Percentiles rank a stretch among this genome's conserved stretches.
Evolutionary conservation across 106 monocot species (phyloP).

Genomic region (Amphibolis antarctica): DNA sequence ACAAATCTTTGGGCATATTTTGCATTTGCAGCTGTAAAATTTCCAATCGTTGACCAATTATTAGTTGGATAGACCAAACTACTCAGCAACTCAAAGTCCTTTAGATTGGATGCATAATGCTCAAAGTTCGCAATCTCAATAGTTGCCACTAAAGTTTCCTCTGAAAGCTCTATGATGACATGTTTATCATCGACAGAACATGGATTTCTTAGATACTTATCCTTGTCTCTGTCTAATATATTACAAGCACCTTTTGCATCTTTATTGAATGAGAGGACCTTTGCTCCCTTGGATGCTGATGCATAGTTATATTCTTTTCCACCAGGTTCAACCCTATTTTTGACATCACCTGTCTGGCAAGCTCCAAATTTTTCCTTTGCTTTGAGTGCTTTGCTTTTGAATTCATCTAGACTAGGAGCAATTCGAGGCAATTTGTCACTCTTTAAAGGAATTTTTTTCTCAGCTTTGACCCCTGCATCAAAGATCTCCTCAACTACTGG

Average conservation of each 20-base stretch:
- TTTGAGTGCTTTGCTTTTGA: conserved; percentile 43
- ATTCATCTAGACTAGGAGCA: conserved; percentile 62
- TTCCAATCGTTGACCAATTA: conserved; percentile 59
- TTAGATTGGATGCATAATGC: conserved; percentile 82
- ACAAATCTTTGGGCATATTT: conserved; percentile 66
- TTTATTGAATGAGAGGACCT: conserved; percentile 70
- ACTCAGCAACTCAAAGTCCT: conserved; percentile 66
- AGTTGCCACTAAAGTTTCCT: conserved; percentile 74
- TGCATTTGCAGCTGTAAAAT: conserved; percentile 60
- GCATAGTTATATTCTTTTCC: conserved; percentile 93
- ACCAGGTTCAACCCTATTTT: conserved; percentile 61
- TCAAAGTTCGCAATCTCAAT: conserved; percentile 87
- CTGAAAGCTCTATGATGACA: conserved; percentile 75
- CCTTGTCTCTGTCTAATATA: conserved; percentile 75
- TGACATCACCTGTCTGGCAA: conserved; percentile 27
- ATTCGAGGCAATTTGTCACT: conserved; percentile 43
- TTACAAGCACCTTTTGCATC: conserved; percentile 85
- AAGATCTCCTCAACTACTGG: conserved; percentile 3
- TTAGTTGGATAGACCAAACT: conserved; percentile 76
- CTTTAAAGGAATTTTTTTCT: conserved; percentile 15
- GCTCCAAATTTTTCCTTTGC: conserved; percentile 34
- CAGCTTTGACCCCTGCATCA: conserved; percentile 10
- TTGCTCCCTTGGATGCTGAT: conserved; percentile 67
- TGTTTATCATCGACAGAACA: conserved; percentile 83
- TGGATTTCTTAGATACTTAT: conserved; percentile 84